phyloP scores from a whole-genome alignment of 345 rosid genomes.

The Eucalyptus pumila region DNA sequence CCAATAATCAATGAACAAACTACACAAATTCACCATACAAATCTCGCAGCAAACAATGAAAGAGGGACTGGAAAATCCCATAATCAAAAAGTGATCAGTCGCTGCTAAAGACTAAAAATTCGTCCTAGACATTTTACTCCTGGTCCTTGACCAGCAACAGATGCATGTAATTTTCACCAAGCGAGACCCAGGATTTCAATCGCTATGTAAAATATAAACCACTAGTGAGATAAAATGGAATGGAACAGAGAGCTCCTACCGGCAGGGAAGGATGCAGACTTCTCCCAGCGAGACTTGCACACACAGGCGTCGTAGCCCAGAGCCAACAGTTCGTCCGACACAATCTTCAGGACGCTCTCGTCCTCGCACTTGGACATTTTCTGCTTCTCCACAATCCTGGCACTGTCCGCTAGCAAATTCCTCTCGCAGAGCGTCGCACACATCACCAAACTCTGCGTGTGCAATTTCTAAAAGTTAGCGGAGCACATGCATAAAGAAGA shows the following conservation, averaged over 20 bases:
- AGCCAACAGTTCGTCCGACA: conserved; percentile 35
- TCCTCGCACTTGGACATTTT: conserved; percentile 49
- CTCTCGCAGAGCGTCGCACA: conserved; percentile 41
- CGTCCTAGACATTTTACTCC: not conserved
- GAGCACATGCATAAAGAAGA: not conserved
- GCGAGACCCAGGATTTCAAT: not conserved
- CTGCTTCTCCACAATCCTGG: conserved; percentile 66
- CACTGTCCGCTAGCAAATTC: conserved; percentile 47
- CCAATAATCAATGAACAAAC: not conserved
- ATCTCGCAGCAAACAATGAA: not conserved
- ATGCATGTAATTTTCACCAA: not conserved
- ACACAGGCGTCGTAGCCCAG: conserved; percentile 68
- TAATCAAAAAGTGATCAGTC: not conserved
- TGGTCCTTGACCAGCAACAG: not conserved
- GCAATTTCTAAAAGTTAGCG: not conserved
- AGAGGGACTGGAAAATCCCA: not conserved
- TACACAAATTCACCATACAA: not conserved
- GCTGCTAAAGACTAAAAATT: not conserved
- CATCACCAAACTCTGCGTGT: conserved; percentile 43
- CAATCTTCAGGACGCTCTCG: conserved; percentile 32
- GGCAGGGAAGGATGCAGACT: conserved; percentile 51
- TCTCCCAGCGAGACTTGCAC: conserved; percentile 91
- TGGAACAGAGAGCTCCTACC: conserved; percentile 18
- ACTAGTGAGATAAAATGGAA: not conserved
- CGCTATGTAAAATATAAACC: not conserved